Base-by-base conservation (phyloP, 805 yeast species). In the Kodamaea neixiangensis region DNA sequence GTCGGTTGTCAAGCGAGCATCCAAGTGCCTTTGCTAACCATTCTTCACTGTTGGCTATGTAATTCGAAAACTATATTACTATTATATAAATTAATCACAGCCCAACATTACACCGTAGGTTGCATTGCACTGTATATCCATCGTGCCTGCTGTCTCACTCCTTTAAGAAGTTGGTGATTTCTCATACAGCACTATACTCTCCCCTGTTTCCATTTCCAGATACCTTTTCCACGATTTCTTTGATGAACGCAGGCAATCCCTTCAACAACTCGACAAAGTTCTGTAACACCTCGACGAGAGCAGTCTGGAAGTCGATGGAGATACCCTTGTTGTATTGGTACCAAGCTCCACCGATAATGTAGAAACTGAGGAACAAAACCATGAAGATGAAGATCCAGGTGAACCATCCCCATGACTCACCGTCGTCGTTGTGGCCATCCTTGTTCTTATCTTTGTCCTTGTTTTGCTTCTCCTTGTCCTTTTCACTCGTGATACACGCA, bases 141-240 rank as follows among this genome's bases (percentile, higher is more conserved):
- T n/a, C n/a, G n/a, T n/a, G n/a, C n/a, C n/a, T n/a, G n/a, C 31
- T 15, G 29, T 6, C 44, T 40, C 44, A 21, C 14, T 17, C 3
- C 29, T 15, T 17, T 3, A 11, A 4, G 22, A 6, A 20, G n/a
- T 17, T 7, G n/a, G 11, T 21, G 29, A 25, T 25, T 25, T 9
- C 10, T 71, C 75, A 92, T 9, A 94, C 96, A 33, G 97, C 98
- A 63, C 96, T 85, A 67, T 94, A 93, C 15, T 97, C 98, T 21
- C 96, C 96, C 65, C 97, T 80, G 59, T 76, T 74, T 43, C 79
- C 71, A 48, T 77, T 70, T 18, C 83, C 79, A 5, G 92, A 86
- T 31, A 92, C 66, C 60, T 80, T 89, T 46, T 80, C 80, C 39
- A 82, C 71, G 3, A 92, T 76, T 68, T 92, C 97, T 55, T 73